phyloP scores from a whole-genome alignment of 1,284 basidiomycete genomes.

The Erythrobasidium hasegawianum region DNA sequence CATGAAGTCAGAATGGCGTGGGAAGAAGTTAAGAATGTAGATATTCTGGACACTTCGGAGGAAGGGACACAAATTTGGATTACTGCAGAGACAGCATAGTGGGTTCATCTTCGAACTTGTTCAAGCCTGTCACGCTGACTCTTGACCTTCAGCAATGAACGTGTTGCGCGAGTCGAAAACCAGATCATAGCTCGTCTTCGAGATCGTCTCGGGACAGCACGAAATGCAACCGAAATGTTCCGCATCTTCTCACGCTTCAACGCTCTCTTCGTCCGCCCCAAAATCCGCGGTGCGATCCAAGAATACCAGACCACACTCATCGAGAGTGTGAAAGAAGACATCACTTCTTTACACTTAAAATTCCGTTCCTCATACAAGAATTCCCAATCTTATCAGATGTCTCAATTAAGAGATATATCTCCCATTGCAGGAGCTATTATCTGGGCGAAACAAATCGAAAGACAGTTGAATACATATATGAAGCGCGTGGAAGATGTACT shows the following conservation, averaged over 20 bases:
- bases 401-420: conserved; percentile 93
- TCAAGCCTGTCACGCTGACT: too few relatives aligned
- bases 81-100: conserved; percentile 87
- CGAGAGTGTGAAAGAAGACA: conserved; percentile 96
- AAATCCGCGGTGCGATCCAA: conserved; percentile 90
- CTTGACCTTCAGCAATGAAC: conserved; percentile 81
- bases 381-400: conserved; percentile 64
- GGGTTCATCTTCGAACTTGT: too few relatives aligned
- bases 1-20: conserved; percentile 67
- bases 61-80: conserved; percentile 99
- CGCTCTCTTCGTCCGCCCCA: conserved; percentile 93
- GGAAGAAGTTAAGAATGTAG: conserved; percentile 90
- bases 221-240: conserved; percentile 99
- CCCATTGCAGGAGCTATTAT: conserved; percentile 96
- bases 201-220: conserved; percentile 87
- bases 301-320: conserved; percentile 98
- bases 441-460: conserved; percentile 97
- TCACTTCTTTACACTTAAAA: conserved; percentile 90
- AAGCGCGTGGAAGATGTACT: conserved; percentile 99
- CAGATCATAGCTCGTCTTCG: conserved; percentile 92
- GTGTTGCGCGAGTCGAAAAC: conserved; percentile 94
- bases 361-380: conserved; percentile 45
- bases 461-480: conserved; percentile 95
- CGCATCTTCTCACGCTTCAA: conserved; percentile 98
- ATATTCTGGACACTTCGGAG: conserved; percentile 81